phyloP scores from a whole-genome alignment of 2,329 filamentous ascomycete species.

The Plectosphaerella sp. region DNA sequence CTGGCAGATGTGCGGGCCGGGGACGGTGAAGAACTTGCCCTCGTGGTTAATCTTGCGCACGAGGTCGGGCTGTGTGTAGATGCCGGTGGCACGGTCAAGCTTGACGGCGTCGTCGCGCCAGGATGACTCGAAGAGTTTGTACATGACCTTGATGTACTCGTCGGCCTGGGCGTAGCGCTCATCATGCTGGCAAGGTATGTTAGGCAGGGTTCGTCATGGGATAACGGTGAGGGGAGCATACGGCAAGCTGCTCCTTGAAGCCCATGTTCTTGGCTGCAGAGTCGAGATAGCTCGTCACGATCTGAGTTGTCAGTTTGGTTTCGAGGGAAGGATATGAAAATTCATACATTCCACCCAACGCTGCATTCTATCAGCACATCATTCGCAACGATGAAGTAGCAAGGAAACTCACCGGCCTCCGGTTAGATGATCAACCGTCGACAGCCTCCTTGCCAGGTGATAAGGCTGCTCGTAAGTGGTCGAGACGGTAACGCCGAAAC shows the following conservation, averaged over 20 bases:
- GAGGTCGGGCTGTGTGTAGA: slow-evolving; percentile 48
- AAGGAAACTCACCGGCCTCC: slow-evolving; percentile 45
- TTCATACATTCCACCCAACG: slow-evolving; percentile 49
- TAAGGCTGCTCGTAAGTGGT: slow-evolving; percentile 71
- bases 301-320: slow-evolving; percentile 24
- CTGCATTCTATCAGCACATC: background rate
- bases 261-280: slow-evolving; percentile 64
- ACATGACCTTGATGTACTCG: slow-evolving; percentile 60
- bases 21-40: slow-evolving; percentile 59
- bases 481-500: slow-evolving; percentile 65
- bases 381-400: background rate
- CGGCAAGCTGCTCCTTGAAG: slow-evolving; percentile 45
- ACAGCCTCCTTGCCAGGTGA: slow-evolving; percentile 60
- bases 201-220: background rate
- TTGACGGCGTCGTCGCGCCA: slow-evolving; percentile 65
- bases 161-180: slow-evolving; percentile 60
- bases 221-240: slow-evolving; percentile 3
- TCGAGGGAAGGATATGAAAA: background rate
- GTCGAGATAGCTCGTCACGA: slow-evolving; percentile 69
- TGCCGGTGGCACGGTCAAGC: slow-evolving; percentile 49
- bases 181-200: slow-evolving; percentile 43
- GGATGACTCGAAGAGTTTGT: slow-evolving; percentile 64
- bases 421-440: slow-evolving; percentile 64
- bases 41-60: slow-evolving; percentile 63
- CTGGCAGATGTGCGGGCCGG: slow-evolving; percentile 62